Evolutionary conservation across 2,329 filamentous ascomycete species (phyloP).

Genomic region (Monilinia fructigena): DNA sequence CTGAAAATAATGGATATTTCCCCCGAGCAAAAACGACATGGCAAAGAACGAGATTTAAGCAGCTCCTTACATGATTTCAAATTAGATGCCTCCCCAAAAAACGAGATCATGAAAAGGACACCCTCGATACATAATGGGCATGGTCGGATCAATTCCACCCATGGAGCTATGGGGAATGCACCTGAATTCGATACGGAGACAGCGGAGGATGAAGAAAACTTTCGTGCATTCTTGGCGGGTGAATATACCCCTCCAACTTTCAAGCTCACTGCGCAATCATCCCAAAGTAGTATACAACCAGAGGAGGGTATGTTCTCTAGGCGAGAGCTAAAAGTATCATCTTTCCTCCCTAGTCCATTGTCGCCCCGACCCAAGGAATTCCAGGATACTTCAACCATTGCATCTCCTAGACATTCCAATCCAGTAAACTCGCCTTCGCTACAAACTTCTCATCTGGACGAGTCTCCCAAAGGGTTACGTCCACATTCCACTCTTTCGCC

Average conservation of each 20-base stretch:
- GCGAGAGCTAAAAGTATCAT: not conserved
- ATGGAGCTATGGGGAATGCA: not conserved
- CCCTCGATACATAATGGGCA: slow-evolving; percentile 18
- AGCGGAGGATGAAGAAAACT: not conserved
- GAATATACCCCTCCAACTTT: slow-evolving; percentile 3
- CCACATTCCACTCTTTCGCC: slow-evolving; percentile 15
- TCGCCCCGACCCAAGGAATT: slow-evolving; percentile 21
- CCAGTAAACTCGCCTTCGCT: not conserved
- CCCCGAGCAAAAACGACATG: not conserved
- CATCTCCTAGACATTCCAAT: slow-evolving; percentile 22
- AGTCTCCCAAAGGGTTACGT: slow-evolving; percentile 2
- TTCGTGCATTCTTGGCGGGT: slow-evolving; percentile 2
- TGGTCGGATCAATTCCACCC: not conserved
- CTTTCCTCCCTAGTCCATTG: slow-evolving; percentile 5
- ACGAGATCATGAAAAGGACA: slow-evolving; percentile 4
- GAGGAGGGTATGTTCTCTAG: slow-evolving; percentile 23
- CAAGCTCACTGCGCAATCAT: slow-evolving; percentile 9
- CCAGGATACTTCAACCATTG: slow-evolving; percentile 25
- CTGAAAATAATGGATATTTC: slow-evolving; percentile 9
- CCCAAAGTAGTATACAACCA: slow-evolving; percentile 19
- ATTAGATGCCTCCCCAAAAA: not conserved
- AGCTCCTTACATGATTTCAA: not conserved
- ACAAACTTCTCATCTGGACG: not conserved
- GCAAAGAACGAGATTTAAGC: not conserved
- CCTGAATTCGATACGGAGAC: slow-evolving; percentile 5